These are phyloP conservation scores for Saccharomyces hybrid DNA, from an alignment of 1,139 yeast species.

Conservation along the genomic window DNA sequence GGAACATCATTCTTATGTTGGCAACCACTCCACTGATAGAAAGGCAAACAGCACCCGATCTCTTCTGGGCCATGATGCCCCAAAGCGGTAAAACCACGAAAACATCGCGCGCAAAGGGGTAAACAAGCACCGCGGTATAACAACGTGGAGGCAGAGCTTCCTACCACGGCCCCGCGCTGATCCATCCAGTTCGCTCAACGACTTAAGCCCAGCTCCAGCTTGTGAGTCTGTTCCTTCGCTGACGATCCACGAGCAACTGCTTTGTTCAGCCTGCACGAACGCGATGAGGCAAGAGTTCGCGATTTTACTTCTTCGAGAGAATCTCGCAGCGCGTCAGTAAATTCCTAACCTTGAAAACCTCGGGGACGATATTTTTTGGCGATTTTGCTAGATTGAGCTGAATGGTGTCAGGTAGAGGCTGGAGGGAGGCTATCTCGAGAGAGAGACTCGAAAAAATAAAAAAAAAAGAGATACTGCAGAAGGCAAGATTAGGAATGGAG, in stretches of 20 bases:
- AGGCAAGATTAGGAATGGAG: neutral
- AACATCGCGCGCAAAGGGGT: neutral
- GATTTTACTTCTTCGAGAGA: neutral
- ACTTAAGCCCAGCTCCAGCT: neutral
- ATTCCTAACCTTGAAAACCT: neutral
- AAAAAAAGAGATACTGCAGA: neutral
- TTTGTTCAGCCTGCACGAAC: neutral
- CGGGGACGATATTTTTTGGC: neutral
- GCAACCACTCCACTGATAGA: neutral
- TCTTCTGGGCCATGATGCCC: conserved; percentile 1
- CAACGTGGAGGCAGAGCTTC: neutral
- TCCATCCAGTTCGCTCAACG: neutral
- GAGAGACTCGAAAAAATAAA: neutral
- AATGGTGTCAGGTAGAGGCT: neutral
- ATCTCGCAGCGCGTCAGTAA: neutral
- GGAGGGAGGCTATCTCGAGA: neutral
- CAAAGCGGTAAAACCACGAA: conserved; percentile 1
- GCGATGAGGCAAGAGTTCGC: neutral
- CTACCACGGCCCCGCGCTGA: neutral
- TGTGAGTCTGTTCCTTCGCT: neutral
- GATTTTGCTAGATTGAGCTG: neutral
- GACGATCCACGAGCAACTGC: neutral
- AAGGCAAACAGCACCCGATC: neutral
- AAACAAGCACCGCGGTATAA: neutral
- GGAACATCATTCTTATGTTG: neutral